Evolutionary conservation across 495 filamentous ascomycete species (phyloP).

Genomic region (Aspergillus egyptiacus): DNA sequence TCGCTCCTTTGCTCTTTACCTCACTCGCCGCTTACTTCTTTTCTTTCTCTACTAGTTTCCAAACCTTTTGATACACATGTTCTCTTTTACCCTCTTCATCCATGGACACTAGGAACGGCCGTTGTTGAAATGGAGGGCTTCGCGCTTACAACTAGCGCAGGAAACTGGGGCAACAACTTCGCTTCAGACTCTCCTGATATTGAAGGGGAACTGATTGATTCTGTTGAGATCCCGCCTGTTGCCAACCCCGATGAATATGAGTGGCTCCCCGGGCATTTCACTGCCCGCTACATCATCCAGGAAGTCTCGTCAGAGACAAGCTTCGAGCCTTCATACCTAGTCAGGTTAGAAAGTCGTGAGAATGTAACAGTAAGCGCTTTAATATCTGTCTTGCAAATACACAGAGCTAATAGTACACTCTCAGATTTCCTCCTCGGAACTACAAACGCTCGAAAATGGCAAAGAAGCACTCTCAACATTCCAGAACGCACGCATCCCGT

Average conservation of each 20-base stretch:
- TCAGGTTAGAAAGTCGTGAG: conserved; percentile 44
- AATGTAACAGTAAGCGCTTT: conserved; percentile 34
- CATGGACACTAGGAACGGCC: not conserved
- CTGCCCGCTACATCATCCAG: conserved; percentile 34
- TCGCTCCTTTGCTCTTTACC: conserved; percentile 4
- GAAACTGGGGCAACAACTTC: not conserved
- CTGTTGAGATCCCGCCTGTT: conserved; percentile 37
- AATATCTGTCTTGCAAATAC: not conserved
- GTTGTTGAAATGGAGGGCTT: not conserved
- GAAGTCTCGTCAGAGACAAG: conserved; percentile 15
- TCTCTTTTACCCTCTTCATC: not conserved
- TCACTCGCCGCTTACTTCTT: not conserved
- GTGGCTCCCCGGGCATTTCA: conserved; percentile 41
- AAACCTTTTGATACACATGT: too few relatives aligned
- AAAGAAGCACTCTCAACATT: conserved; percentile 27
- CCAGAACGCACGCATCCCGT: conserved; percentile 6
- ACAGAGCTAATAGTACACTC: not conserved
- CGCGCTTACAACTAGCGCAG: not conserved
- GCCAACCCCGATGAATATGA: conserved; percentile 43
- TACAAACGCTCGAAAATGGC: conserved; percentile 32
- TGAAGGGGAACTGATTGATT: not conserved
- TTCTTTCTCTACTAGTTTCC: not conserved
- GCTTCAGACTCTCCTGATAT: not conserved
- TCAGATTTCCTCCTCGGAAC: conserved; percentile 24
- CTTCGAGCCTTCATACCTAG: conserved; percentile 30